Percentiles rank a stretch among this genome's conserved stretches.
Conservation (phyloP, 2,329 filamentous ascomycete genomes). For the Cryphonectria naterciae region DNA sequence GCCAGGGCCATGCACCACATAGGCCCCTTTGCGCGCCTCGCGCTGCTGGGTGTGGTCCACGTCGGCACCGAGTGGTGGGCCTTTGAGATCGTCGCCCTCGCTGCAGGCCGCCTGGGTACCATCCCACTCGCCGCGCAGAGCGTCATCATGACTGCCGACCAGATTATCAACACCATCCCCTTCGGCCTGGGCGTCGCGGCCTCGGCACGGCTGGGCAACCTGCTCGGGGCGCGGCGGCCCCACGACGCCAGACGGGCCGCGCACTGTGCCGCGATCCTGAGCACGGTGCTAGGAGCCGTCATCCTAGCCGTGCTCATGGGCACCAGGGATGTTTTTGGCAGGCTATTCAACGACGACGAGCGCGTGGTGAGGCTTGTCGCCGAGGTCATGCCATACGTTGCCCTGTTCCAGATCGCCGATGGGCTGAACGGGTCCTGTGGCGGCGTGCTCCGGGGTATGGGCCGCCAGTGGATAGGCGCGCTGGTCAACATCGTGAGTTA, state of each 20-base stretch:
- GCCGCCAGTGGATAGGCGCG: conserved; percentile 82
- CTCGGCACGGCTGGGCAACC: conserved; percentile 76
- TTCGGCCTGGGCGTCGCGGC: conserved; percentile 86
- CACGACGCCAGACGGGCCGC: conserved; percentile 71
- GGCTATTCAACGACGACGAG: conserved; percentile 79
- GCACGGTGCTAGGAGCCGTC: conserved; percentile 67
- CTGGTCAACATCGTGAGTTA: conserved; percentile 82
- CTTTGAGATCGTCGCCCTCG: conserved; percentile 86
- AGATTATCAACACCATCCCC: conserved; percentile 82
- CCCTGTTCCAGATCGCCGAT: conserved; percentile 88
- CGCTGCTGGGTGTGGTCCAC: conserved; percentile 76
- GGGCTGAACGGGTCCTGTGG: conserved; percentile 85
- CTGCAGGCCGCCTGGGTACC: conserved; percentile 78
- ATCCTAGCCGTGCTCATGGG: conserved; percentile 72
- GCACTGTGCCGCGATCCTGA: conserved; percentile 75
- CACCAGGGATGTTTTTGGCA: conserved; percentile 73
- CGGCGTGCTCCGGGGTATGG: conserved; percentile 81
- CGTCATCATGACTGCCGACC: conserved; percentile 88
- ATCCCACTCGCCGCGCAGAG: conserved; percentile 80
- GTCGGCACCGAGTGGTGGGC: conserved; percentile 95
- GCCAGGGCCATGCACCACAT: conserved; percentile 68
- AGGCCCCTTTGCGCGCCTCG: conserved; percentile 72
- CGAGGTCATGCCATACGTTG: conserved; percentile 81
- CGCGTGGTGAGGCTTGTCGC: conserved; percentile 74
- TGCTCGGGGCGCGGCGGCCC: conserved; percentile 42